phyloP scores from a whole-genome alignment of 139 green algal species.

The Picocystis salinarum region DNA sequence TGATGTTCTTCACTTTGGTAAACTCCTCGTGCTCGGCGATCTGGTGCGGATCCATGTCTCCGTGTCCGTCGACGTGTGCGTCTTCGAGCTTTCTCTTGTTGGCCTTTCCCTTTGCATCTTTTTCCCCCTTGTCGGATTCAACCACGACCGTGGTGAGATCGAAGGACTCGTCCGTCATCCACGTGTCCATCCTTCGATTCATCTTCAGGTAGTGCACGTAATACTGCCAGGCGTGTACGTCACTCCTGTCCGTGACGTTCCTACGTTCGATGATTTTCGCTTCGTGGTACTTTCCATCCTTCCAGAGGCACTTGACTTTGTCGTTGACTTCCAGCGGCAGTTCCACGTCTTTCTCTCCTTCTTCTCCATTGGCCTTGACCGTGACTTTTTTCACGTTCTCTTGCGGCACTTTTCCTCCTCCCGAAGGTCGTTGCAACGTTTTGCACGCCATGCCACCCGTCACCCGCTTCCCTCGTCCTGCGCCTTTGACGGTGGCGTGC shows the following conservation, averaged over 20 bases:
- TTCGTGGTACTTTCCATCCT: slow-evolving; percentile 50
- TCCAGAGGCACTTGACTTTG: slow-evolving; percentile 50
- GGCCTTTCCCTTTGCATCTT: slow-evolving; percentile 18
- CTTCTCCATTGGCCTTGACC: no score
- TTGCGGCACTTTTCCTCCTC: no score
- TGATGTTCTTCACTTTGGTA: slow-evolving; percentile 97
- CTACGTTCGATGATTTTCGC: slow-evolving; percentile 67
- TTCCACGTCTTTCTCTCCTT: no score
- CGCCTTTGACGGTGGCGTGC: no score
- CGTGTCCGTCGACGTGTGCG: slow-evolving; percentile 47
- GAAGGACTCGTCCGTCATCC: neutral
- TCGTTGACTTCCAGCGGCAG: slow-evolving; percentile 67
- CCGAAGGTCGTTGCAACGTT: no score
- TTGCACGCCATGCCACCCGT: no score
- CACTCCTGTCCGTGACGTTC: slow-evolving; percentile 3
- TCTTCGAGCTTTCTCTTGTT: slow-evolving; percentile 45
- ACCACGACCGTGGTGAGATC: slow-evolving; percentile 37
- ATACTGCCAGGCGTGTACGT: slow-evolving; percentile 41
- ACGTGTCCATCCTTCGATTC: neutral
- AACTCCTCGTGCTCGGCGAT: slow-evolving; percentile 95
- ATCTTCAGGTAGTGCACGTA: slow-evolving; percentile 85
- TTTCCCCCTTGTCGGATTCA: neutral
- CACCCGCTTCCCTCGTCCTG: no score
- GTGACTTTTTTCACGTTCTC: no score
- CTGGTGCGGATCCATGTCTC: slow-evolving; percentile 69